Evolutionary conservation across 176 grass and related monocot genomes (phyloP), one percentile per base, ranked within the genome.

Genomic region (Paspalum notatum): DNA sequence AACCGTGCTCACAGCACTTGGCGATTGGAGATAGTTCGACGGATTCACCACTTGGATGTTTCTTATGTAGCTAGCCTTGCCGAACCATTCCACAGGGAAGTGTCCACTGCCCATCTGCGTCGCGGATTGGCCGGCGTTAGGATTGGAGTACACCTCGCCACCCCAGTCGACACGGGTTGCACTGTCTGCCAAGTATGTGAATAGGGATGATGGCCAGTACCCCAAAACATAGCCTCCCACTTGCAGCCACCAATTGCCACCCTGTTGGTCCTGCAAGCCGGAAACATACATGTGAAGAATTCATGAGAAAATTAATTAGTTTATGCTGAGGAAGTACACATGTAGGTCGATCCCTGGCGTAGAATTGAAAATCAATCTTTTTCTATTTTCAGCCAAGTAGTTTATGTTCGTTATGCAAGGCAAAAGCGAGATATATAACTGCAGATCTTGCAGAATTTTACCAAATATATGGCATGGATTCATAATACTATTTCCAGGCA

Each of bases 231-330:
- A 44, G 41, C 72, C 57, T 7, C 80, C 84, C 18, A 86, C 74
- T 50, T 90, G 66, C 79, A 83, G 79, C 80, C 88, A 92, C 83
- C 86, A 89, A 37, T 89, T 79, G 17, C 86, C 90, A 27, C 75
- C 62, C 14, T 77, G 69, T 40, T 26, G 83, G 66, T 84, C 86
- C 90, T 91, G 68, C 59, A 82, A 71, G 37, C 49, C 4, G 9
- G 48, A 72, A 11, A 25, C 56, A 32, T 75, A 62, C 0, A 0
- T 32, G 32, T 32, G 44, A 38, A 32, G 32, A 61, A 21, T 49
- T 83, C 22, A 79, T 40, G 13, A 64, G 41, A 77, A n/a, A n/a
- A n/a, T n/a, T n/a, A n/a, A n/a, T n/a, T 21, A 81, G 25, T 46
- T 46, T 10, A 46, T 10, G 10, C 10, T 46, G 10, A 10, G 71